Evolutionary conservation across 106 monocot species (phyloP).

Genomic region (Phalaenopsis aphrodite): DNA sequence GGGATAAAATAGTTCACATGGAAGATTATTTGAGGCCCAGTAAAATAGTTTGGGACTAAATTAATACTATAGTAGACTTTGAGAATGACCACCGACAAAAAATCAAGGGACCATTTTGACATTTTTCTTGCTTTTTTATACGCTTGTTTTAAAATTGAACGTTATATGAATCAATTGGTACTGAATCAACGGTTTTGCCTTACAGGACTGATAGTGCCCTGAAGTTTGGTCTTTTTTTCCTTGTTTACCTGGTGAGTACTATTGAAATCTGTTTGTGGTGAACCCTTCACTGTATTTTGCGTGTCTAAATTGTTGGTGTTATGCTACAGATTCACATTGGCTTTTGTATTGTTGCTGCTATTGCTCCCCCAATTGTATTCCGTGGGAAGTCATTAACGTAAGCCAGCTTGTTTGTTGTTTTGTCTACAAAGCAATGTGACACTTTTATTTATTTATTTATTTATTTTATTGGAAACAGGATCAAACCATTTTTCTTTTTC

Average conservation of each 20-base stretch:
- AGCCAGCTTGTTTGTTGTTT: constrained; percentile 13
- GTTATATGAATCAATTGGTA: constrained; percentile 2
- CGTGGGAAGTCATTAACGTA: constrained; percentile 67
- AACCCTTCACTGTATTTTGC: background rate
- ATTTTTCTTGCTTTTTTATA: too few species aligned
- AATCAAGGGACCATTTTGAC: too few species aligned
- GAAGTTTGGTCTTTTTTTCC: constrained; percentile 91
- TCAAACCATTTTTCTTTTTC: background rate
- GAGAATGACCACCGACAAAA: too few species aligned
- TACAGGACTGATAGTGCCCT: constrained; percentile 88
- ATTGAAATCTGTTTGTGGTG: background rate
- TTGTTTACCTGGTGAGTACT: constrained; percentile 61
- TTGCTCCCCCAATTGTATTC: constrained; percentile 78
- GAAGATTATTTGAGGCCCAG: too few species aligned
- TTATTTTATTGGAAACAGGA: background rate
- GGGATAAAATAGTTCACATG: too few species aligned
- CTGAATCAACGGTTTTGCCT: constrained; percentile 8
- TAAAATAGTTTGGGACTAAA: too few species aligned
- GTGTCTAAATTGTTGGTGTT: background rate
- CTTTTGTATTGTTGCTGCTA: constrained; percentile 65
- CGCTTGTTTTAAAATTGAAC: background rate
- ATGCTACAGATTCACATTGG: constrained; percentile 55
- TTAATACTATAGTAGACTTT: too few species aligned
- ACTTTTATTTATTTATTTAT: background rate
- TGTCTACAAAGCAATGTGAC: background rate